Conservation (phyloP, 2,329 filamentous ascomycete species). For the Phyllosticta citribraziliensis region DNA sequence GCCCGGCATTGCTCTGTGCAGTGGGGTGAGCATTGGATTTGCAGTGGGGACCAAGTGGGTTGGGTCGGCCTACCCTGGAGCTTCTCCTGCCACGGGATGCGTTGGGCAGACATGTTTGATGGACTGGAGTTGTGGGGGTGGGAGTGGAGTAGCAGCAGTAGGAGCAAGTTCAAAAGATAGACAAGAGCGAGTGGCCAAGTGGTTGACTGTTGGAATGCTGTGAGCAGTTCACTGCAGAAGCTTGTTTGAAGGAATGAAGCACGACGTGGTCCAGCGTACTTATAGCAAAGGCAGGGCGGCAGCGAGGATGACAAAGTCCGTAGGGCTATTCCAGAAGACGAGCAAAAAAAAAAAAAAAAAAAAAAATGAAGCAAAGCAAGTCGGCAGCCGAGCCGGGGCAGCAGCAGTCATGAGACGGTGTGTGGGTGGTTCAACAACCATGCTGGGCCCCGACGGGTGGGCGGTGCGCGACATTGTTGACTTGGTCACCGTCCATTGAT, state of each 20-base stretch:
- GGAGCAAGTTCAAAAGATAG: not conserved
- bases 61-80: conserved; percentile 18
- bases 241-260: conserved; percentile 2
- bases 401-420: conserved; percentile 9
- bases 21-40: conserved; percentile 7
- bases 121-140: not conserved
- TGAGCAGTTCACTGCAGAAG: not conserved
- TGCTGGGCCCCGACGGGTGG: not conserved
- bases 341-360: not conserved
- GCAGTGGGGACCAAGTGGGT: not conserved
- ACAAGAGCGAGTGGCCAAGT: not conserved
- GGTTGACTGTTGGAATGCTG: not conserved
- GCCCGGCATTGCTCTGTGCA: conserved; percentile 23
- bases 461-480: not conserved
- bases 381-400: conserved; percentile 2
- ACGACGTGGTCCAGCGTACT: conserved; percentile 4
- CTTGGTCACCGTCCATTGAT: conserved; percentile 10
- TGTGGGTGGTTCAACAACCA: conserved; percentile 4
- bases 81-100: conserved; percentile 14
- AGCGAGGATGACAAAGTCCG: not conserved
- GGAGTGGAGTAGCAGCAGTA: not conserved
- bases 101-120: conserved; percentile 10
- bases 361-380: not conserved
- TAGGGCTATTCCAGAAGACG: not conserved
- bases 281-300: not conserved